These are phyloP conservation scores for Boletus vermiculosoides DNA, from an alignment of 768 basidiomycete species.

Conservation along the genomic window DNA sequence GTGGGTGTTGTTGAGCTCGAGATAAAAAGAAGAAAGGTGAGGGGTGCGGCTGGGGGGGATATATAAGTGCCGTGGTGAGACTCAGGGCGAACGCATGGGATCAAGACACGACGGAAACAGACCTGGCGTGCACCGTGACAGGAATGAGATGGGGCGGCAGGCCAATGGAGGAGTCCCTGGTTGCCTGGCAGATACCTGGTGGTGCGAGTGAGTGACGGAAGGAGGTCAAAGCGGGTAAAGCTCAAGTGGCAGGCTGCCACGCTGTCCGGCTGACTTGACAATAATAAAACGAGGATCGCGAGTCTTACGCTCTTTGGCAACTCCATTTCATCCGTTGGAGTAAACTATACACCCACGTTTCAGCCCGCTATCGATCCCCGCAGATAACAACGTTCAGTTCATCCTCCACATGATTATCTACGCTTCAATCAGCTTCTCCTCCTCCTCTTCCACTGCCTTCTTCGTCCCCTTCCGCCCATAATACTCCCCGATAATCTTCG, in stretches of 20 bases:
- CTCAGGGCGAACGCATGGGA: slow-evolving; percentile 36
- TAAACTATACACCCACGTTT: neutral
- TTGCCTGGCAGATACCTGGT: slow-evolving; percentile 32
- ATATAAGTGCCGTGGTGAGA: slow-evolving; percentile 37
- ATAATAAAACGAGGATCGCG: slow-evolving; percentile 20
- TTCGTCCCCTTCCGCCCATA: slow-evolving; percentile 81
- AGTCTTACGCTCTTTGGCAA: slow-evolving; percentile 26
- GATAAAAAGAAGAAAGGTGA: slow-evolving; percentile 17
- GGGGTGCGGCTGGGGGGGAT: slow-evolving; percentile 19
- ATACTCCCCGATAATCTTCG: slow-evolving; percentile 93
- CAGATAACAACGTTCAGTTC: too few relatives aligned
- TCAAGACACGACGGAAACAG: slow-evolving; percentile 27
- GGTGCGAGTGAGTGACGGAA: slow-evolving; percentile 24
- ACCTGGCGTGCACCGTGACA: slow-evolving; percentile 10
- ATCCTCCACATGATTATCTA: slow-evolving; percentile 32
- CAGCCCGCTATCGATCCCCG: slow-evolving; percentile 15
- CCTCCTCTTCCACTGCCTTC: slow-evolving; percentile 52
- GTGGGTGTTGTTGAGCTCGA: slow-evolving; percentile 13
- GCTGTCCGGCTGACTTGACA: slow-evolving; percentile 26
- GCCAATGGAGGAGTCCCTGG: slow-evolving; percentile 18
- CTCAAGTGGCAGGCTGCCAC: slow-evolving; percentile 32
- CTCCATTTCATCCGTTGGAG: slow-evolving; percentile 16
- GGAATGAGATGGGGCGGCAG: neutral
- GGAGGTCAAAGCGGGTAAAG: slow-evolving; percentile 24
- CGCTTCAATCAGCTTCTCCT: slow-evolving; percentile 60